Evolutionary conservation across 148 eudicot genomes (phyloP).

Genomic region (Euryodendron excelsum): DNA sequence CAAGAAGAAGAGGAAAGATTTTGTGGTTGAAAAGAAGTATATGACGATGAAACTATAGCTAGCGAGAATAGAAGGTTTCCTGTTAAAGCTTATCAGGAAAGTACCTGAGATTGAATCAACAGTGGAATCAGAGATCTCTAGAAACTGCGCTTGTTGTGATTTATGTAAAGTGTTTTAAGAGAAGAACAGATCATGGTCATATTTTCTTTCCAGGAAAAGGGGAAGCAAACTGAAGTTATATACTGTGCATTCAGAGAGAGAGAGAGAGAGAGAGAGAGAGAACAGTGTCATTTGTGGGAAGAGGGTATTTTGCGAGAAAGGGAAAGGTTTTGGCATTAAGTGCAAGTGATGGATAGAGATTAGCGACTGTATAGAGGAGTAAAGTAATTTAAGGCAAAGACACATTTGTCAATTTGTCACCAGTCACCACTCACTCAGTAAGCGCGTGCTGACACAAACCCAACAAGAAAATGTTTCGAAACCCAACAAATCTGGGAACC

Average conservation of each 20-base stretch:
- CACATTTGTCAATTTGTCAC: neutral
- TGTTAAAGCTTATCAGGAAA: neutral
- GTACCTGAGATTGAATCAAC: neutral
- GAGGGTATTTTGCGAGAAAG: neutral
- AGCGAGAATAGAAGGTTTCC: neutral
- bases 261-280: neutral
- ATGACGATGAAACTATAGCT: neutral
- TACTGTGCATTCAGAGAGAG: neutral
- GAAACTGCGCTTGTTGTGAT: neutral
- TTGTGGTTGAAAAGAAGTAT: neutral
- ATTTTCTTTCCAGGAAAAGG: neutral
- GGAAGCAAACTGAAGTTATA: neutral
- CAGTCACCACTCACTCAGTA: too few species aligned
- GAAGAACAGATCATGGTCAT: neutral
- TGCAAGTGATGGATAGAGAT: neutral
- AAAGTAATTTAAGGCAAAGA: too few species aligned
- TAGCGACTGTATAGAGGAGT: neutral
- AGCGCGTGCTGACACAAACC: too few species aligned
- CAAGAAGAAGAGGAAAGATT: too few species aligned
- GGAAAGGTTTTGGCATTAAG: neutral
- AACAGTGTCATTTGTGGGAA: neutral
- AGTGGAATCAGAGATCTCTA: neutral
- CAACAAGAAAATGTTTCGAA: too few species aligned
- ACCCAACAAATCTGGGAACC: too few species aligned
- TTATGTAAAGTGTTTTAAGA: neutral